Conservation (phyloP, 257 asterid genomes). For the Solanum chilense region DNA sequence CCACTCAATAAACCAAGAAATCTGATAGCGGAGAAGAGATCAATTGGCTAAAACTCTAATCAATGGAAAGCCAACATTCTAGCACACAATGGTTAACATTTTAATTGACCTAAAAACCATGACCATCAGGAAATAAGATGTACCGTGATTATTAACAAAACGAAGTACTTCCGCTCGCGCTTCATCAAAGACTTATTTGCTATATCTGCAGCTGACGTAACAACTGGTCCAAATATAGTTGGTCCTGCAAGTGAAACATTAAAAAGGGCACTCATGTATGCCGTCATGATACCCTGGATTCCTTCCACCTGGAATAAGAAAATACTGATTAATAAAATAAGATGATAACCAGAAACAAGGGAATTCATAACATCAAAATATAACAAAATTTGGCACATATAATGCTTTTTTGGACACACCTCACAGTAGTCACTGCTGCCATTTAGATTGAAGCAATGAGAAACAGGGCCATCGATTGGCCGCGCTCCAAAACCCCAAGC, state of each 20-base stretch:
- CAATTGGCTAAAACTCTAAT: neutral
- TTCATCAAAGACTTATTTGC: conserved; percentile 75
- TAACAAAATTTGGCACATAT: neutral
- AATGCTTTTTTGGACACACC: conserved; percentile 23
- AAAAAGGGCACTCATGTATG: conserved; percentile 77
- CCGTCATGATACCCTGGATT: conserved; percentile 73
- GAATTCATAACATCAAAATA: neutral
- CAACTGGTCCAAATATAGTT: conserved; percentile 82
- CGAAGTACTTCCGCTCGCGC: conserved; percentile 62
- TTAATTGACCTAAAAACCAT: neutral
- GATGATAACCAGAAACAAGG: neutral
- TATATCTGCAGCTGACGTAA: conserved; percentile 70
- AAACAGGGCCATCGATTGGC: conserved; percentile 95
- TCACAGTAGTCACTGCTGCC: conserved; percentile 85
- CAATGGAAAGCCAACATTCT: neutral
- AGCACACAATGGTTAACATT: neutral
- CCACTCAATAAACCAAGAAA: neutral
- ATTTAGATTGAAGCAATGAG: conserved; percentile 95
- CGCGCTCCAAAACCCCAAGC: conserved; percentile 99
- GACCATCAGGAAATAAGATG: neutral
- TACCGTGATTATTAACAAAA: conserved; percentile 92
- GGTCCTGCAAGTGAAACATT: conserved; percentile 99
- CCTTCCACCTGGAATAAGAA: conserved; percentile 70
- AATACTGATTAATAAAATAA: neutral
- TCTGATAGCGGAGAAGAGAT: neutral